Percentiles rank a stretch among this genome's conserved stretches.
These are phyloP conservation scores for Syzygium oleosum DNA, from an alignment of 345 rosid species.

Conservation along the genomic window DNA sequence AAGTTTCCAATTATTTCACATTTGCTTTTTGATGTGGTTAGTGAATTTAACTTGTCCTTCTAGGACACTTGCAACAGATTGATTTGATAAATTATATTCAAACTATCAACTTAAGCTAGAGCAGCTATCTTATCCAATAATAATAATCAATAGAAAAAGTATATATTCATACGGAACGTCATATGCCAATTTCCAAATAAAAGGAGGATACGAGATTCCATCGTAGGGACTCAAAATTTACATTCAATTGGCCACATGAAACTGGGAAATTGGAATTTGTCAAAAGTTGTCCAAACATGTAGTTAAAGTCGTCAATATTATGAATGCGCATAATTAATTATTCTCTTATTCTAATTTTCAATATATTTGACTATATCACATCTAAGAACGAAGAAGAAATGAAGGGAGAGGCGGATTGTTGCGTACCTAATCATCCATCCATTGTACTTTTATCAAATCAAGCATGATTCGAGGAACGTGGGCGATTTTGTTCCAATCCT, in stretches of 20 bases:
- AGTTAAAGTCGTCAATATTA: not conserved
- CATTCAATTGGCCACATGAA: not conserved
- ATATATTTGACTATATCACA: not conserved
- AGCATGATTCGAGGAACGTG: not conserved
- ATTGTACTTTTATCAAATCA: not conserved
- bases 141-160: not conserved
- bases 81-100: not conserved
- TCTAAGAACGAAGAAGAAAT: not conserved
- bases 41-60: not conserved
- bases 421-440: not conserved
- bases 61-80: not conserved
- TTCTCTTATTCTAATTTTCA: not conserved
- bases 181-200: not conserved
- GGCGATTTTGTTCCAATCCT: not conserved
- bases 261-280: not conserved
- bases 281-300: not conserved
- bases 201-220: not conserved
- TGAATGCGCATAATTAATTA: not conserved
- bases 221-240: not conserved
- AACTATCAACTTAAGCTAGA: not conserved
- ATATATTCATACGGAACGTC: rapidly evolving
- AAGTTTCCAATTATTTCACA: not conserved
- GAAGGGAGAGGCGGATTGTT: not conserved
- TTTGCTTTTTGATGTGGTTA: not conserved
- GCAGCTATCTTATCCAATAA: not conserved